Conservation (phyloP, 768 basidiomycete genomes). For the Suillus americanus region DNA sequence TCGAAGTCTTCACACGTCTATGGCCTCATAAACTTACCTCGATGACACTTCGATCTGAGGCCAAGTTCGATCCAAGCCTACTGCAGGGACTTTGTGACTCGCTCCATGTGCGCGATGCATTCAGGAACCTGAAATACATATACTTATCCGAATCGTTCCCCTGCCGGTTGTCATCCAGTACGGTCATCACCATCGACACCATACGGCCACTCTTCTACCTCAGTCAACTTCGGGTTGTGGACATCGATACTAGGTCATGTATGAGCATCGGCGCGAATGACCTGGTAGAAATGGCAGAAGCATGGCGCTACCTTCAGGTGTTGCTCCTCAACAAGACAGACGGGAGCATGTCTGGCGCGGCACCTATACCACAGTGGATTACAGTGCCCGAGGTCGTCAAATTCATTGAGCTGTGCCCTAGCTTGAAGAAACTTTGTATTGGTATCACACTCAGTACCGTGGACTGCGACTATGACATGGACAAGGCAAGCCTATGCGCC, state of each 20-base stretch:
- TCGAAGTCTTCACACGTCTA: not conserved
- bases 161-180: not conserved
- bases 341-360: not conserved
- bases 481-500: not conserved
- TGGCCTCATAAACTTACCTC: not conserved
- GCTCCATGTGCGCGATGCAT: not conserved
- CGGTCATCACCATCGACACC: conserved; percentile 15
- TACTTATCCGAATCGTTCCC: not conserved
- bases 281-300: conserved; percentile 41
- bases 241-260: conserved; percentile 27
- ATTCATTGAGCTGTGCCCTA: not conserved
- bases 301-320: conserved; percentile 43
- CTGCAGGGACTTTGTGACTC: not conserved
- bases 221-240: conserved; percentile 33
- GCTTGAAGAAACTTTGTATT: not conserved
- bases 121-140: not conserved
- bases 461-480: not conserved
- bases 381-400: not conserved
- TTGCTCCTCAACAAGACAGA: conserved; percentile 38
- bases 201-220: conserved; percentile 37
- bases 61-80: not conserved
- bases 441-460: not conserved
- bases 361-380: not conserved
- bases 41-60: not conserved
- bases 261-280: conserved; percentile 38